Conservation (phyloP, 2,329 filamentous ascomycete species). For the Neophaeococcomyces mojaviensis region DNA sequence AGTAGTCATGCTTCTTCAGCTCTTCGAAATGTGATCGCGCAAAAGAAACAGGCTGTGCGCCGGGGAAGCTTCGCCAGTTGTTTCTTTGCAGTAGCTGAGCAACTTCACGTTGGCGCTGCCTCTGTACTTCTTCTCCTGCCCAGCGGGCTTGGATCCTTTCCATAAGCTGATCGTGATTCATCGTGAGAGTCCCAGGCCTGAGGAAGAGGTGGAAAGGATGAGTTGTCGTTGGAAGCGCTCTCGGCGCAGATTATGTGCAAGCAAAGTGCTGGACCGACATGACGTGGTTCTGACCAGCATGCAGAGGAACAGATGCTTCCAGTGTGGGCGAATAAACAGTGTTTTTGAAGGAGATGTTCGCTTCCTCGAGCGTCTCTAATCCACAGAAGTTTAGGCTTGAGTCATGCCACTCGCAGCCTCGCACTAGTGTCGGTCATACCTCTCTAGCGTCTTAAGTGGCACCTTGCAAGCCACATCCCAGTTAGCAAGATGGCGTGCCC, state of each 20-base stretch:
- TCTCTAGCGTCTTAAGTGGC: no score
- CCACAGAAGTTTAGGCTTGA: no score
- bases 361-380: no score
- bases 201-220: constrained; percentile 13
- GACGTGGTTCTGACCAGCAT: no score
- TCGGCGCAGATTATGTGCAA: neutral
- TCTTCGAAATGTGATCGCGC: constrained; percentile 72
- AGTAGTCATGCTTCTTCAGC: constrained; percentile 79
- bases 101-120: constrained; percentile 62
- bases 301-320: no score
- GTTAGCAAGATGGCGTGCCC: no score
- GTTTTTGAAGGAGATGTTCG: no score
- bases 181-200: neutral
- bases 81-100: constrained; percentile 65
- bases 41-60: constrained; percentile 92
- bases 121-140: constrained; percentile 53
- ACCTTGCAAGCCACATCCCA: no score
- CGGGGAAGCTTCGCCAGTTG: constrained; percentile 59
- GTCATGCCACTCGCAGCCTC: no score
- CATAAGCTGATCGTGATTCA: neutral
- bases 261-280: neutral
- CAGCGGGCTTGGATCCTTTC: constrained; percentile 47
- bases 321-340: no score
- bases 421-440: no score
- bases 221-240: constrained; percentile 8